Evolutionary conservation across 2,329 filamentous ascomycete species (phyloP).

Genomic region (Cordyceps cicadae): DNA sequence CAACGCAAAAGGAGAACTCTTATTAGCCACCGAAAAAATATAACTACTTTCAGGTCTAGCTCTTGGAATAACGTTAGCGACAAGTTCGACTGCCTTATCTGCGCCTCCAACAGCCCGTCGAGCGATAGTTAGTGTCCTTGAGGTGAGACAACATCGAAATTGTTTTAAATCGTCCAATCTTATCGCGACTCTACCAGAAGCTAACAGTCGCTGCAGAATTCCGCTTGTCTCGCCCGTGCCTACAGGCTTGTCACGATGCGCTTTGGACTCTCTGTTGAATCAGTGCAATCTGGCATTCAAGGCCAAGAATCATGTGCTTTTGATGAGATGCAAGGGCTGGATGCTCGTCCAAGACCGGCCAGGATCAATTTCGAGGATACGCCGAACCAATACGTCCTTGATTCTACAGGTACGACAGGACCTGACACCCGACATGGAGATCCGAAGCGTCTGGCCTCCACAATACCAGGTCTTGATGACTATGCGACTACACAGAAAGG

Average conservation of each 20-base stretch:
- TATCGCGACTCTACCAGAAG: too few relatives aligned
- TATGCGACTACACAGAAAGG: background rate
- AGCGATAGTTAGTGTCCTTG: too few relatives aligned
- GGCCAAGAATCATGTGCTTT: conserved; percentile 6
- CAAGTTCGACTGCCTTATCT: too few relatives aligned
- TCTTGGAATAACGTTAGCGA: too few relatives aligned
- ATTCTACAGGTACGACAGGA: background rate
- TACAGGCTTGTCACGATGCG: conserved; percentile 38
- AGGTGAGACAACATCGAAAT: too few relatives aligned
- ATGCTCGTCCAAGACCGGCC: background rate
- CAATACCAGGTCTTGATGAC: background rate
- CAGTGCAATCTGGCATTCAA: conserved; percentile 21
- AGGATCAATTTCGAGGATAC: background rate
- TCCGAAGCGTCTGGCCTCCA: background rate
- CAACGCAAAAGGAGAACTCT: too few relatives aligned
- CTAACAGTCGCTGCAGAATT: background rate
- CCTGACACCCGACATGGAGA: background rate
- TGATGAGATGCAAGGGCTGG: background rate
- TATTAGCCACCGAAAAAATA: too few relatives aligned
- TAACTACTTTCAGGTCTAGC: too few relatives aligned
- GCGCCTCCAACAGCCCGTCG: too few relatives aligned
- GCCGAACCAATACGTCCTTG: background rate
- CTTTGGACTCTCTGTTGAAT: conserved; percentile 38
- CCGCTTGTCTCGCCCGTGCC: conserved; percentile 26
- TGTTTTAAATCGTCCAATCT: too few relatives aligned